Evolutionary conservation across 2,329 filamentous ascomycete species (phyloP).

Genomic region (Sarocladium kiliense): DNA sequence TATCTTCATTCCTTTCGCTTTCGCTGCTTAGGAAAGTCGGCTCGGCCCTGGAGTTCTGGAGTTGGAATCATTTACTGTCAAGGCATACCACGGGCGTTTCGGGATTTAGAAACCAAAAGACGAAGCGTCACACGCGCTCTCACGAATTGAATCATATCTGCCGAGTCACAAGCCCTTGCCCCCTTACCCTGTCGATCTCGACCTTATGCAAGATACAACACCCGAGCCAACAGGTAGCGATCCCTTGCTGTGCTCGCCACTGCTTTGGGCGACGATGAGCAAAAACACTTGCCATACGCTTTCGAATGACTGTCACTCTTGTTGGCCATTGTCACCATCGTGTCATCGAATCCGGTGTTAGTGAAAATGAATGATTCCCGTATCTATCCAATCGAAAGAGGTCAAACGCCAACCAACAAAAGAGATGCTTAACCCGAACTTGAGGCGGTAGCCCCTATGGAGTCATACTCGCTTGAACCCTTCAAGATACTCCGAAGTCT

Average conservation of each 20-base stretch:
- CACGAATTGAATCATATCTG: neutral
- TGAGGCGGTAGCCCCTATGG: too few species aligned
- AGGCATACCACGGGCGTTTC: constrained; percentile 10
- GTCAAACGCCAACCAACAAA: neutral
- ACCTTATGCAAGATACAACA: too few species aligned
- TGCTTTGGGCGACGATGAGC: too few species aligned
- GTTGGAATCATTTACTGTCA: constrained; percentile 8
- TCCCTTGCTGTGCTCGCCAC: too few species aligned
- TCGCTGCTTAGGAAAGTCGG: constrained; percentile 6
- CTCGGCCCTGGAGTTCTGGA: constrained; percentile 7
- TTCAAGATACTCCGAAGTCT: neutral
- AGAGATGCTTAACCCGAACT: too few species aligned
- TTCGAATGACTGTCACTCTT: too few species aligned
- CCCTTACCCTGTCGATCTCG: neutral
- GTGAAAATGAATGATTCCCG: too few species aligned
- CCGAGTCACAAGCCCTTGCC: neutral
- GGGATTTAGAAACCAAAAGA: constrained; percentile 6
- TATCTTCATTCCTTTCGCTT: neutral
- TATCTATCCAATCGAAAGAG: neutral
- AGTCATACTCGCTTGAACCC: too few species aligned
- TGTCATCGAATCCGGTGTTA: too few species aligned
- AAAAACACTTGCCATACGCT: too few species aligned
- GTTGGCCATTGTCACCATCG: too few species aligned
- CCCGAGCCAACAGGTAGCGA: too few species aligned
- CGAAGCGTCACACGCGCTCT: neutral